Evolutionary conservation across 768 basidiomycete species (phyloP).

Genomic region (Boletus edulis): DNA sequence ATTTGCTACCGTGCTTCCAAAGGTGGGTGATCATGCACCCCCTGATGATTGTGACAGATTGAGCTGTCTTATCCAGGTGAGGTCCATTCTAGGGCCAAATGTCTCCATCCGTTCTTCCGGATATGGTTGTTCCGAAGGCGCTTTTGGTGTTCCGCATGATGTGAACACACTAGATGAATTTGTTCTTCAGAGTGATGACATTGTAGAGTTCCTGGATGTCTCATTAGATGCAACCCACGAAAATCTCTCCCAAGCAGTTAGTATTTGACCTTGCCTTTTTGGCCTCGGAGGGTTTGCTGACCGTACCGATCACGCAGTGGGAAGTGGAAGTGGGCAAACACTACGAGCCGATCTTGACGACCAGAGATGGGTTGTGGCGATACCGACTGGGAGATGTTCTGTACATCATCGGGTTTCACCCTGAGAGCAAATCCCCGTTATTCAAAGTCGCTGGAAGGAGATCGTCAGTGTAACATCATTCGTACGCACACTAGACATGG

Average conservation of each 20-base stretch:
- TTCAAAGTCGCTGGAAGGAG: conserved; percentile 15
- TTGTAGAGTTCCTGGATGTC: conserved; percentile 21
- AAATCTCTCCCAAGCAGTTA: conserved; percentile 15
- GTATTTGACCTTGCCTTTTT: neutral
- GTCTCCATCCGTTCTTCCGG: neutral
- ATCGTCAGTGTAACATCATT: conserved; percentile 9
- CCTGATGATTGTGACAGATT: neutral
- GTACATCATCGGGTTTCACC: conserved; percentile 14
- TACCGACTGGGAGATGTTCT: conserved; percentile 21
- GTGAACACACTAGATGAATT: conserved; percentile 10
- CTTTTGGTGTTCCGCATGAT: neutral
- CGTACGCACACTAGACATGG: too few species aligned
- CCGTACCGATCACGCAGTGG: conserved; percentile 6
- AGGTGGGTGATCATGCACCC: neutral
- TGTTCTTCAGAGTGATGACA: neutral
- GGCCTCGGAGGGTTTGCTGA: neutral
- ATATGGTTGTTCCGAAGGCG: conserved; percentile 14
- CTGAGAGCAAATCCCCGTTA: conserved; percentile 3
- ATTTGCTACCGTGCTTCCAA: conserved; percentile 10
- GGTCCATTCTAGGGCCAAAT: conserved; percentile 11
- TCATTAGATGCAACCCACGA: conserved; percentile 7
- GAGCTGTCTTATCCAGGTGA: conserved; percentile 4
- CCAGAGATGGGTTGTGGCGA: conserved; percentile 23
- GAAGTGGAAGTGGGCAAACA: conserved; percentile 13
- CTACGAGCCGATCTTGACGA: conserved; percentile 23